Base-by-base conservation (phyloP, 2,329 filamentous ascomycete genomes). In the Pseudogymnoascus sp. region DNA sequence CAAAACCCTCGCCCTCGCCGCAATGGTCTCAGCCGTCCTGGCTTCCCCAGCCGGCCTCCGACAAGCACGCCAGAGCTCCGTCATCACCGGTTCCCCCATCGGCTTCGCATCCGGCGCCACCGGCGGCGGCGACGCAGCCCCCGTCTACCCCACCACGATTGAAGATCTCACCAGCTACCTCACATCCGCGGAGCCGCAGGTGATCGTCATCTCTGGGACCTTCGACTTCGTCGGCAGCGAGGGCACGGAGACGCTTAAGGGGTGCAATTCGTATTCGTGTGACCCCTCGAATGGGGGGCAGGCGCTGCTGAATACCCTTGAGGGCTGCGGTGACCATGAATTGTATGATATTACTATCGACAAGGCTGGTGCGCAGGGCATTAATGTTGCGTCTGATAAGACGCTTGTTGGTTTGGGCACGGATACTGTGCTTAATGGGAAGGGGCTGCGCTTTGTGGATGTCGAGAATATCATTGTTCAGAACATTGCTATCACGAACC, bases 121-220 rank as follows among this genome's bases (percentile, higher is more conserved):
- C 12, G 84, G 85, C 38, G 84, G 84, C 68, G 83, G 83, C 62
- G 76, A 68, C 64, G 83, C 81, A 23, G 73, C 75, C 6, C 72
- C 81, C 26, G 81, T 82, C 16, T 81, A 82, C 66, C 83, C 83
- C 14, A 75, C 72, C 16, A 80, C 76, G 49, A 82, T 74, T 49
- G 77, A 75, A 16, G 87, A 85, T 73, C 79, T 87, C 2, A 76
- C 76, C 10, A 82, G 85, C 71, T 45, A 45, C 5, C 41, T 45
- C 41, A 45, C 41, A 4, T 45, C 41, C 11, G 73, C 72, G 61
- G 70, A 76, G 12, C 68, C 84, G 11, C 81, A 83, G 16, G 79
- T 81, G 63, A 86, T 88, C 66, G 77, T 86, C 62, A 75, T 87
- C 41, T 78, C 79, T 68, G 81, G 83, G 69, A 77, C 76, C 31